These are phyloP conservation scores for Dendrobium huoshanense DNA, from an alignment of 106 monocot genomes.

Conservation along the genomic window DNA sequence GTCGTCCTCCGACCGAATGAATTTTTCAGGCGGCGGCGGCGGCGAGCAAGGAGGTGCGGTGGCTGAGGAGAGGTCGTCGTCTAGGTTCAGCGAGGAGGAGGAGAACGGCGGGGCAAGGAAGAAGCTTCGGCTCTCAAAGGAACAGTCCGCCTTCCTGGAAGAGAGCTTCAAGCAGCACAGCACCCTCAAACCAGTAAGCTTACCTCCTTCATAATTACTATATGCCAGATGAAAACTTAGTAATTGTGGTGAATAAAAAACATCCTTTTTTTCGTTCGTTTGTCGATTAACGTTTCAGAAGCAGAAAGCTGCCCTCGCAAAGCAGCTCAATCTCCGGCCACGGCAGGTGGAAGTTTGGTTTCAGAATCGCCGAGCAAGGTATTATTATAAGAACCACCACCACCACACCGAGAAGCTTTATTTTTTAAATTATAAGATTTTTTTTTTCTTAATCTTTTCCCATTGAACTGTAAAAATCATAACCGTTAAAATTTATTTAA, in stretches of 20 bases:
- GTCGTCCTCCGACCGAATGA: constrained; percentile 35
- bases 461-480: not conserved
- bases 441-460: not conserved
- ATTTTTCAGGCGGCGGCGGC: constrained; percentile 11
- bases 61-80: not conserved
- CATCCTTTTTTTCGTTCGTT: not conserved
- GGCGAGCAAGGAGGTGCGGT: not conserved
- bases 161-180: constrained; percentile 8
- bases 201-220: not conserved
- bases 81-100: constrained; percentile 20
- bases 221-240: not conserved
- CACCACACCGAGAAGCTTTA: not conserved
- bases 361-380: constrained; percentile 70
- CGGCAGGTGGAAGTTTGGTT: constrained; percentile 77
- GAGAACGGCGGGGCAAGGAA: constrained; percentile 33
- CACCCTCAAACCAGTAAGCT: constrained; percentile 10
- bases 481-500: not conserved
- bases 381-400: not conserved
- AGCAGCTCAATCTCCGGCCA: constrained; percentile 62
- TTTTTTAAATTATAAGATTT: not conserved
- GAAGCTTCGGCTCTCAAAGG: constrained; percentile 37
- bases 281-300: constrained; percentile 24
- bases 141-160: constrained; percentile 17
- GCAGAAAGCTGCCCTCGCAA: constrained; percentile 55
- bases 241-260: not conserved